Conservation (phyloP, 805 yeast genomes). For the Monosporozyma solicola region DNA sequence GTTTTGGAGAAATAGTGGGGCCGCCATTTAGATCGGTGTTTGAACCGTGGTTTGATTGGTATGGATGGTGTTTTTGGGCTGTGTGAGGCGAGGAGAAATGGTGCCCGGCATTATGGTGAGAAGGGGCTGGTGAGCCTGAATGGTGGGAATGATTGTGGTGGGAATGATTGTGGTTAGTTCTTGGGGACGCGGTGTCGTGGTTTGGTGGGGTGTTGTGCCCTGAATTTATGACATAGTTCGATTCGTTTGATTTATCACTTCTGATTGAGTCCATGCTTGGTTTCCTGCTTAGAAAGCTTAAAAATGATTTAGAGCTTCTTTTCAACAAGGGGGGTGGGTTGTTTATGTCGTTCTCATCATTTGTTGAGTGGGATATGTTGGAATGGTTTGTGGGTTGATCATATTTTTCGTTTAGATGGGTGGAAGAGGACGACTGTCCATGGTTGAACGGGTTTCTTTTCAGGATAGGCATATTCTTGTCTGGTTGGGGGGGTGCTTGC, state of each 20-base stretch:
- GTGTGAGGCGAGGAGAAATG: not conserved
- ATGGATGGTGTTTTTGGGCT: not conserved
- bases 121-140: slow-evolving; percentile 1
- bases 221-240: slow-evolving; percentile 10
- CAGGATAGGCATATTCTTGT: slow-evolving; percentile 3
- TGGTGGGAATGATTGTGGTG: slow-evolving; percentile 1
- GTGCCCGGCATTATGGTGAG: not conserved
- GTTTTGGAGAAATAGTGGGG: slow-evolving; percentile 15
- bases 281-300: slow-evolving; percentile 25
- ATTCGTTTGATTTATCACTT: slow-evolving; percentile 24
- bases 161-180: not conserved
- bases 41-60: slow-evolving; percentile 2
- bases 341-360: not conserved
- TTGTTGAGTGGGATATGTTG: not conserved
- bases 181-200: not conserved
- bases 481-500: not conserved
- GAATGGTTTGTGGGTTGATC: not conserved
- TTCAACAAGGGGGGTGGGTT: slow-evolving; percentile 9
- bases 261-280: slow-evolving; percentile 26
- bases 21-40: slow-evolving; percentile 2
- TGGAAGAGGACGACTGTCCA: slow-evolving; percentile 3
- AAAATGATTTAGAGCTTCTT: slow-evolving; percentile 23
- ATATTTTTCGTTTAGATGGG: slow-evolving; percentile 4
- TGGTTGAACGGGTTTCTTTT: slow-evolving; percentile 24
- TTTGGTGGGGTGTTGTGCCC: slow-evolving; percentile 2